phyloP scores from a whole-genome alignment of 2,329 filamentous ascomycete genomes.

The Lithohypha guttulata region DNA sequence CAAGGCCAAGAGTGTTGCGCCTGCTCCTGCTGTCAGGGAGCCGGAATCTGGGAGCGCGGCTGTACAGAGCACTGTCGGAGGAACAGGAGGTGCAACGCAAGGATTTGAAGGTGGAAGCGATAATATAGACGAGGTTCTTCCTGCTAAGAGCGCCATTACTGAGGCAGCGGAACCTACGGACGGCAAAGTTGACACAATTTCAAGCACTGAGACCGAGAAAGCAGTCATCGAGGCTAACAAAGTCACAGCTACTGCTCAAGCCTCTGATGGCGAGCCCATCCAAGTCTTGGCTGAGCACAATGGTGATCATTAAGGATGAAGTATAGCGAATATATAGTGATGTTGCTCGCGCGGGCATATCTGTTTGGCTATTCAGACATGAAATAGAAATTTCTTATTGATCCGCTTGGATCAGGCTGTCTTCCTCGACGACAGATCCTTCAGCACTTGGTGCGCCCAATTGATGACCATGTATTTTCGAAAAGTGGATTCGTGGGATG shows the following conservation, averaged over 20 bases:
- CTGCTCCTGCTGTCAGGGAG: not conserved
- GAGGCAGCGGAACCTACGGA: not conserved
- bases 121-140: not conserved
- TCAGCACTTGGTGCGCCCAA: too few relatives aligned
- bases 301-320: not conserved
- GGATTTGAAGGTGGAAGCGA: not conserved
- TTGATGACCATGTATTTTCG: too few relatives aligned
- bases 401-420: too few relatives aligned
- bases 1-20: not conserved
- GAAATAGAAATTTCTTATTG: too few relatives aligned
- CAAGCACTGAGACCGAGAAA: constrained; percentile 1
- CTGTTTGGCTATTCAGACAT: too few relatives aligned
- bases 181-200: not conserved
- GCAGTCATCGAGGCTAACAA: not conserved
- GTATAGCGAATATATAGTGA: too few relatives aligned
- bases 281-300: not conserved
- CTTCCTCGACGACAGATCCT: too few relatives aligned
- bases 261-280: not conserved
- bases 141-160: not conserved
- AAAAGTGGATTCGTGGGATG: too few relatives aligned
- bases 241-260: not conserved
- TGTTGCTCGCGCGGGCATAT: too few relatives aligned
- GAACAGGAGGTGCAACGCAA: not conserved
- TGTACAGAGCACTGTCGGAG: not conserved
- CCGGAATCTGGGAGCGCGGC: not conserved